Conservation (phyloP, 148 eudicot species). For the Persicaria maculosa region DNA sequence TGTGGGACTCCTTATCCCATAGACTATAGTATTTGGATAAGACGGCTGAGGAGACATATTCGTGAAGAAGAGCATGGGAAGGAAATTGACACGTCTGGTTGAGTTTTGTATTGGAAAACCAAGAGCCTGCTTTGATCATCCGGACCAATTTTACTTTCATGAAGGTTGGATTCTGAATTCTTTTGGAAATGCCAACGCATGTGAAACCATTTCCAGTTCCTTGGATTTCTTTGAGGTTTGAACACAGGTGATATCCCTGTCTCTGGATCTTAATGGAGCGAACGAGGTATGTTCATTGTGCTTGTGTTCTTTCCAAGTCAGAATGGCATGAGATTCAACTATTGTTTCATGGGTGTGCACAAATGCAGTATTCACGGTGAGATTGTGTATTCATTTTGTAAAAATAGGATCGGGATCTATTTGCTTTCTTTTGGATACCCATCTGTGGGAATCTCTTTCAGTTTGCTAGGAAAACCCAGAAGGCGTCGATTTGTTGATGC, state of each 20-base stretch:
- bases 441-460: neutral
- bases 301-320: no score
- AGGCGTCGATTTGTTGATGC: conserved; percentile 2
- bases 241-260: no score
- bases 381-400: conserved; percentile 15
- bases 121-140: neutral
- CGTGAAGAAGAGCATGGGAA: conserved; percentile 66
- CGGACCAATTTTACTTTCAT: conserved; percentile 3
- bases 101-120: no score
- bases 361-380: neutral
- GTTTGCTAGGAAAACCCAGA: conserved; percentile 13
- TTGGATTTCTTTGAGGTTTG: no score
- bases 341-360: no score
- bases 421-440: no score
- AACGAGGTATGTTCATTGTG: no score
- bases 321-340: no score
- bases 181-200: no score
- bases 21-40: conserved; percentile 72
- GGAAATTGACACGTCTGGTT: conserved; percentile 50
- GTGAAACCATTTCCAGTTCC: no score
- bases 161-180: neutral
- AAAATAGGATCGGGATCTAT: conserved; percentile 12
- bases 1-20: conserved; percentile 95
- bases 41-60: conserved; percentile 65
- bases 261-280: no score